These are phyloP conservation scores for Musa acuminata DNA, from an alignment of 176 grass and related monocot species.

Conservation along the genomic window DNA sequence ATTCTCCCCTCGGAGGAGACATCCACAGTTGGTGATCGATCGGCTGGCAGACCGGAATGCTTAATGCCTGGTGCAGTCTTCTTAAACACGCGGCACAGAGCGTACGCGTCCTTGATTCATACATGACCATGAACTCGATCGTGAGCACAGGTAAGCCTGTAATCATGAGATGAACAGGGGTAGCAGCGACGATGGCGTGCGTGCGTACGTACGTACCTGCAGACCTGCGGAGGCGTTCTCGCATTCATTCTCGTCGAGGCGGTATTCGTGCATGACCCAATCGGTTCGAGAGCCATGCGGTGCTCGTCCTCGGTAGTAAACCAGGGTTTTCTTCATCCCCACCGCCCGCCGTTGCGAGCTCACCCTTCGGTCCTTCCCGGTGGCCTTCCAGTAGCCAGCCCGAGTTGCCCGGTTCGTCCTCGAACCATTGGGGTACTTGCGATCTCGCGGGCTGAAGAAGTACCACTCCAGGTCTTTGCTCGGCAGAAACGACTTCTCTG, in stretches of 20 bases:
- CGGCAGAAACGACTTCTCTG: slow-evolving; percentile 98
- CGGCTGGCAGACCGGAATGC: slow-evolving; percentile 19
- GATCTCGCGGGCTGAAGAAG: slow-evolving; percentile 98
- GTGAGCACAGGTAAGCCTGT: no score
- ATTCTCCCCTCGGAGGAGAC: slow-evolving; percentile 55
- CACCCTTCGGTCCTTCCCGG: slow-evolving; percentile 85
- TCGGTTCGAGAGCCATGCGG: slow-evolving; percentile 89
- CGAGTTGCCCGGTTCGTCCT: slow-evolving; percentile 94
- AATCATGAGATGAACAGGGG: no score
- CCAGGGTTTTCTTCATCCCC: slow-evolving; percentile 94
- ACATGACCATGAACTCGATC: neutral
- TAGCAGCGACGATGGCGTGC: no score
- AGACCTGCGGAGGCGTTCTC: slow-evolving; percentile 56
- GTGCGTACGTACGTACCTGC: slow-evolving; percentile 63
- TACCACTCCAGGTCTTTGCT: slow-evolving; percentile 99
- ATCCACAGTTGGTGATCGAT: slow-evolving; percentile 46
- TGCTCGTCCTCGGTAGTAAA: slow-evolving; percentile 88
- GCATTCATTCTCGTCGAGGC: slow-evolving; percentile 89
- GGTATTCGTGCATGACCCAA: slow-evolving; percentile 99
- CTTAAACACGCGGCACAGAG: slow-evolving; percentile 90
- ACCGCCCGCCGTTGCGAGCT: slow-evolving; percentile 62
- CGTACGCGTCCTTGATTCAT: slow-evolving; percentile 64
- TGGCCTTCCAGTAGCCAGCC: slow-evolving; percentile 98
- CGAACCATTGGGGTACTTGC: slow-evolving; percentile 94
- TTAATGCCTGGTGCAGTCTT: slow-evolving; percentile 70